Percentiles rank a stretch among this genome's conserved stretches.
Conservation (phyloP, 352 stramenopile genomes). For the Peronosclerospora sorghi region DNA sequence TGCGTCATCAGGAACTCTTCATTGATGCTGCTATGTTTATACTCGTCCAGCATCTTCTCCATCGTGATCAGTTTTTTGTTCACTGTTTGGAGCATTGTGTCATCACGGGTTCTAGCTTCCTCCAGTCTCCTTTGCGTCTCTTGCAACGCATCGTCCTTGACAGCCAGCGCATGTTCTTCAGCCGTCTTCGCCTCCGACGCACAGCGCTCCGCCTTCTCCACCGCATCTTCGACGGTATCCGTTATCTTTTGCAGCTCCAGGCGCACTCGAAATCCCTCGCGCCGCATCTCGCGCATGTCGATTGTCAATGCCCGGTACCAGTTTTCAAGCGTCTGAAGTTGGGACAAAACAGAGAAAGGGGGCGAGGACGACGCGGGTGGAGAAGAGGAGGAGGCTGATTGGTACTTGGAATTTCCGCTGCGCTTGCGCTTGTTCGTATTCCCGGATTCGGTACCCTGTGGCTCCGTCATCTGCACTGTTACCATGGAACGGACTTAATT, state of each 20-base stretch:
- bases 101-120: neutral
- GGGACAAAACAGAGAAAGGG: conserved; percentile 1
- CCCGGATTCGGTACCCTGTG: too few species aligned
- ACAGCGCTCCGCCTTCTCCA: conserved; percentile 15
- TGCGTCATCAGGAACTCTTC: too few species aligned
- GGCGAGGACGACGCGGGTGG: neutral
- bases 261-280: conserved; percentile 25
- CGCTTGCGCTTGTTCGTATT: conserved; percentile 26
- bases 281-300: conserved; percentile 23
- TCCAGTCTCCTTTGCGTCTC: too few species aligned
- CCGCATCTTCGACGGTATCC: too few species aligned
- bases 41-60: conserved; percentile 19
- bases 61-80: conserved; percentile 13
- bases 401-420: conserved; percentile 8
- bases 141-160: neutral
- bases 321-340: conserved; percentile 23
- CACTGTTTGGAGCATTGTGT: too few species aligned
- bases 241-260: conserved; percentile 34
- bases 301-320: conserved; percentile 22
- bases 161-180: neutral
- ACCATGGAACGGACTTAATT: too few species aligned
- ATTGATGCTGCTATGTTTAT: conserved; percentile 19
- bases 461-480: conserved; percentile 19
- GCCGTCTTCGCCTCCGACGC: conserved; percentile 7
- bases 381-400: neutral